A percentile compares a stretch with the other conserved stretches of the same genome.
phyloP scores from a whole-genome alignment of 495 filamentous ascomycete genomes.

The Penicillium odoratum region DNA sequence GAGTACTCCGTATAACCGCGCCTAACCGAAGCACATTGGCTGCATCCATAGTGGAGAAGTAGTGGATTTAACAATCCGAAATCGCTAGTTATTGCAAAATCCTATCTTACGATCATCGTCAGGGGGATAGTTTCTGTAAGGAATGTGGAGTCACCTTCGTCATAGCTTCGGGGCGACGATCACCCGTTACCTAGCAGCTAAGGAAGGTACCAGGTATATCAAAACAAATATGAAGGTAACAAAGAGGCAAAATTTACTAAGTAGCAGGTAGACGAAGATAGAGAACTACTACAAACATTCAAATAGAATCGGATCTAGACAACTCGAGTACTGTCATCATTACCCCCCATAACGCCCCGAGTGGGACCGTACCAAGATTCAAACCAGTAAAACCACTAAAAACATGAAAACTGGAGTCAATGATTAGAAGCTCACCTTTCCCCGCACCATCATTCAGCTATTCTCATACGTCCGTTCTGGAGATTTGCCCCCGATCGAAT shows the following conservation, averaged over 20 bases:
- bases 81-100: neutral
- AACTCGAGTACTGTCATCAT: constrained; percentile 5
- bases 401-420: neutral
- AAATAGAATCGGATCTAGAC: constrained; percentile 1
- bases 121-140: neutral
- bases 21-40: neutral
- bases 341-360: neutral
- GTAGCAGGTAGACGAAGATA: neutral
- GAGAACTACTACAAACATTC: neutral
- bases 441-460: constrained; percentile 5
- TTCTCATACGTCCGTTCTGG: neutral
- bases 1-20: neutral
- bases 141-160: constrained; percentile 20
- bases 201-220: neutral
- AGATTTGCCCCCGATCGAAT: constrained; percentile 1
- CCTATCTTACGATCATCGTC: neutral
- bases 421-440: constrained; percentile 2
- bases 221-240: neutral
- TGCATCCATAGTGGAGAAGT: neutral
- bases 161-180: constrained; percentile 21
- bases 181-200: constrained; percentile 9
- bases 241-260: neutral
- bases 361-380: neutral
- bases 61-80: neutral
- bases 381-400: neutral